Base-by-base conservation (phyloP, 139 green algal species). In the Yamagishiella unicocca region DNA sequence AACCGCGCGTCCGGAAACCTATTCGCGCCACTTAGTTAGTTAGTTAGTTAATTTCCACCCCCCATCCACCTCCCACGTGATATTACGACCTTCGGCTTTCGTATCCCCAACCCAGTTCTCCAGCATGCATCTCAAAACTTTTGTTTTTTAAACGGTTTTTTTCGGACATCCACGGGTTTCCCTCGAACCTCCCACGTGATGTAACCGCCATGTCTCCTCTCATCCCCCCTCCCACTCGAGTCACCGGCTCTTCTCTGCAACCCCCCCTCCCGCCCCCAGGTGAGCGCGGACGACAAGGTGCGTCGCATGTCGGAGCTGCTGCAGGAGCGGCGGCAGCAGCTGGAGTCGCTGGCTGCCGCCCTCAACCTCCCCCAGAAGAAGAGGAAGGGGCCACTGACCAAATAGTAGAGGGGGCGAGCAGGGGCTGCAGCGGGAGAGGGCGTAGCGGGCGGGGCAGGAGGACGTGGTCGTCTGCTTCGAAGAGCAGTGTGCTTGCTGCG, bases 311-410 rank as follows among this genome's bases (percentile, higher is more conserved):
- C 0, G 21, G 80, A 86, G 80, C 43, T 86, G n/a, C 8, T 67
- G 62, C 38, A 25, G 14, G 80, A 86, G 80, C 40, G 80, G 19
- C 45, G 31, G 64, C 42, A 68, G 80, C 80, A 86, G 62, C 80
- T 86, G 54, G 2, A 75, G 24, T 64, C 79, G 6, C 79, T 85
- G 42, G 58, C 55, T 14, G 80, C 62, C 8, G 64, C 31, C 8
- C 55, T 84, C 1, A 37, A n/a, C 8, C n/a, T n/a, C n/a, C n/a
- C n/a, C n/a, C n/a, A n/a, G n/a, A n/a, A n/a, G n/a, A n/a, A n/a
- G n/a, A n/a, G n/a, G n/a, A n/a, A n/a, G n/a, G n/a, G n/a, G n/a
- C n/a, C n/a, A n/a, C n/a, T n/a, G n/a, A n/a, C n/a, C n/a, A n/a
- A n/a, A n/a, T n/a, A n/a, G n/a, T n/a, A n/a, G n/a, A n/a, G n/a